phyloP scores from a whole-genome alignment of 495 filamentous ascomycete genomes.

The Aspergillus bertholletiae region DNA sequence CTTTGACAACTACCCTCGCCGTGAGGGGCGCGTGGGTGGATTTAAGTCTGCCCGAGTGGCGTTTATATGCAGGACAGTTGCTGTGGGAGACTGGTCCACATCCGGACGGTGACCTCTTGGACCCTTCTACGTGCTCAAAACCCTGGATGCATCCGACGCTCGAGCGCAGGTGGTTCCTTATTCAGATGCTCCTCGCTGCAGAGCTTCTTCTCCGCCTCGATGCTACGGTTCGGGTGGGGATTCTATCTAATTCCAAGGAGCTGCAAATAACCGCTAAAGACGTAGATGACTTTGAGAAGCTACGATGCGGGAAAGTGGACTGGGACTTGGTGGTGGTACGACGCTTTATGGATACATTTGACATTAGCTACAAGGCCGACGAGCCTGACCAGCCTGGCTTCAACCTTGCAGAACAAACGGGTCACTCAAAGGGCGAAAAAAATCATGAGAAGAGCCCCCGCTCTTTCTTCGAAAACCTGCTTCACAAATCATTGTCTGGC shows the following conservation, averaged over 20 bases:
- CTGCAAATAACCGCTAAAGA: constrained; percentile 55
- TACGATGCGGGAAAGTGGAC: constrained; percentile 64
- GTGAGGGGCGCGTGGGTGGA: constrained; percentile 64
- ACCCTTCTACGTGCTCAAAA: constrained; percentile 32
- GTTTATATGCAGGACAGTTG: constrained; percentile 74
- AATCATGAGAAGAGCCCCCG: constrained; percentile 18
- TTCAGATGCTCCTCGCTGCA: constrained; percentile 74
- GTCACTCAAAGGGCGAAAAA: constrained; percentile 22
- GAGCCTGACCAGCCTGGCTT: not conserved
- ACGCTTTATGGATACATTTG: constrained; percentile 72
- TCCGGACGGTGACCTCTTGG: constrained; percentile 50
- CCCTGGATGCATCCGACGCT: constrained; percentile 35
- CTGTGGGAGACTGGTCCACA: constrained; percentile 62
- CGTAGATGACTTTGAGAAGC: constrained; percentile 58
- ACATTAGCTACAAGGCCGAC: constrained; percentile 15
- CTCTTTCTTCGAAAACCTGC: constrained; percentile 25
- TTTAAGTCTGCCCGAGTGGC: constrained; percentile 76
- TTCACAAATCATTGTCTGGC: constrained; percentile 14
- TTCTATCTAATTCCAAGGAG: constrained; percentile 45
- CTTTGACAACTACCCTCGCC: constrained; percentile 41
- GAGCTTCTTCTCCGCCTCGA: constrained; percentile 76
- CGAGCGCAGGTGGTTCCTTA: constrained; percentile 71
- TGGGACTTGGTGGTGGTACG: constrained; percentile 79
- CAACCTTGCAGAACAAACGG: not conserved
- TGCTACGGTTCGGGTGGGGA: constrained; percentile 54